Evolutionary conservation across 2,329 filamentous ascomycete genomes (phyloP), one percentile per base, ranked within the genome.

Genomic region (Trichoderma arundinaceum): DNA sequence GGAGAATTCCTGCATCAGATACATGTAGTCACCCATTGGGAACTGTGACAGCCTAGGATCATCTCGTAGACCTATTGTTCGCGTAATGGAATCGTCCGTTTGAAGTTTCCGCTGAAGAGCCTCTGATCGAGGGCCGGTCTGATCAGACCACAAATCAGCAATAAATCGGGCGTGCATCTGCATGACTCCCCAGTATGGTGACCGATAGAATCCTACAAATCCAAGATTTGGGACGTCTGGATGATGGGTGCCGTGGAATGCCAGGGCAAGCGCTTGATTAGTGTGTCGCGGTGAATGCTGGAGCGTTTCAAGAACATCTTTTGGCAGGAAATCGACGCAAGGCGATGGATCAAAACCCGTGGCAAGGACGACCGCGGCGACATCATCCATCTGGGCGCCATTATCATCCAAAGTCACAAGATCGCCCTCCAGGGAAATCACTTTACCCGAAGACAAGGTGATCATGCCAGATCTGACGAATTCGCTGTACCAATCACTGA

Each of bases 101-200:
- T 72, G 68, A 10, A 87, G 74, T 3, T 84, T 83, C 0, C 74
- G 69, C 8, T 71, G 63, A 4, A 86, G 72, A 0, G 71, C 65
- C 3, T 72, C 68, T 3, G 70, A 74, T 57, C 41, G 73, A 60
- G 52, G 71, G 38, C 64, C 70, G 4, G 67, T 28, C 7, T 64
- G 59, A 7, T 60, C 71, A 1, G 76, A 76, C 90, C 91, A 94
- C 10, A 86, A 74, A 12, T 83, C 76, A 0, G 88, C 82, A 6
- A 94, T 78, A 68, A 91, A 84, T 1, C 90, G 85, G 2, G 92
- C 89, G 77, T 96, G 92, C 89, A 93, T 91, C 75, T 95, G 92
- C 84, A 94, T 92, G 0, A 93, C 88, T 1, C 90, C 90, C 92
- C 92, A 96, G 74, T 92, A 95, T 0, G 92, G 91, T 0, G 90